Conservation (phyloP, 1,284 basidiomycete species). For the Apiotrichum laibachii region DNA sequence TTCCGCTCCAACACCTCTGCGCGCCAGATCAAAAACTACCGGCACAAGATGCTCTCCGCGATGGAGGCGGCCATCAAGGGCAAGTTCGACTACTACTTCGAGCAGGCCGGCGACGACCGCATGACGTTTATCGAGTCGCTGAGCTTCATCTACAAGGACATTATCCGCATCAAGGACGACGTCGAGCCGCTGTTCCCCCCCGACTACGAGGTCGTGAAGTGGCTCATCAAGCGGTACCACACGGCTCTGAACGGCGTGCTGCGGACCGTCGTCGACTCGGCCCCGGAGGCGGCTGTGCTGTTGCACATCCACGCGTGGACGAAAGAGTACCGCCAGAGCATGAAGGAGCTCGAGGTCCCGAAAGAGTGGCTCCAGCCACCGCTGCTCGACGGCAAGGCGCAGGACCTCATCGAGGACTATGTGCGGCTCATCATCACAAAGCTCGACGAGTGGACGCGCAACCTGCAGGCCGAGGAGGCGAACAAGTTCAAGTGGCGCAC, state of each 20-base stretch:
- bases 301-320: slow-evolving; percentile 87
- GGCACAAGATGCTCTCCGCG: slow-evolving; percentile 79
- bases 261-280: slow-evolving; percentile 66
- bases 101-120: slow-evolving; percentile 63
- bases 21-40: slow-evolving; percentile 92
- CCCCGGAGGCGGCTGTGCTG: slow-evolving; percentile 81
- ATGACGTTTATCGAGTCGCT: slow-evolving; percentile 73
- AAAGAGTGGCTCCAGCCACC: slow-evolving; percentile 80
- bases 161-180: slow-evolving; percentile 83
- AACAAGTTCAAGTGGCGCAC: slow-evolving; percentile 77
- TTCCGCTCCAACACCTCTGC: slow-evolving; percentile 90
- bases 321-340: slow-evolving; percentile 90
- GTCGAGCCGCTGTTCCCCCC: slow-evolving; percentile 88
- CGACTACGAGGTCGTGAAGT: slow-evolving; percentile 80
- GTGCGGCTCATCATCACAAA: slow-evolving; percentile 88
- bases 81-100: slow-evolving; percentile 69
- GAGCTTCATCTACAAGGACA: slow-evolving; percentile 89
- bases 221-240: slow-evolving; percentile 88
- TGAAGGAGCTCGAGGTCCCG: slow-evolving; percentile 87
- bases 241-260: slow-evolving; percentile 77
- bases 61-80: slow-evolving; percentile 74
- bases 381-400: slow-evolving; percentile 88
- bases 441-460: slow-evolving; percentile 94
- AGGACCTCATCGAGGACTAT: slow-evolving; percentile 92
- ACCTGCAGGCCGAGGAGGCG: slow-evolving; percentile 88